phyloP scores from a whole-genome alignment of 169 alveolate genomes.

The Theileria parva region DNA sequence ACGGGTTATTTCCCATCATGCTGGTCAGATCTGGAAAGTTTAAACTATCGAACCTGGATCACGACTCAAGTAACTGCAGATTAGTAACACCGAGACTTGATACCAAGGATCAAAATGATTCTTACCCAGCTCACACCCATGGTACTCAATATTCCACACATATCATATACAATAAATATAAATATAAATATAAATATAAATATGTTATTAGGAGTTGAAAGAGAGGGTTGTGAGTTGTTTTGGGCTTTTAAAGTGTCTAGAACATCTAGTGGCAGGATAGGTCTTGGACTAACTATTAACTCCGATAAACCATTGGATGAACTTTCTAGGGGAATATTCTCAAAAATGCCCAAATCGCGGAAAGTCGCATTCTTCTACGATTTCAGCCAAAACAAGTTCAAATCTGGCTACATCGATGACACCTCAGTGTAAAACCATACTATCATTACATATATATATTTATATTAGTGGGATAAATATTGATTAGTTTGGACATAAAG shows the following conservation, averaged over 20 bases:
- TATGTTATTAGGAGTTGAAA: slow-evolving; percentile 35
- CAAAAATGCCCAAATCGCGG: slow-evolving; percentile 30
- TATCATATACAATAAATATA: neutral
- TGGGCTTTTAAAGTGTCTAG: slow-evolving; percentile 64
- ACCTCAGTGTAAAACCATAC: slow-evolving; percentile 14
- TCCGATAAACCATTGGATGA: slow-evolving; percentile 56
- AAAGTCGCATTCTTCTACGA: slow-evolving; percentile 52
- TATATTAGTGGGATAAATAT: neutral
- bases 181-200: neutral
- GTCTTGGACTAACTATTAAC: slow-evolving; percentile 41
- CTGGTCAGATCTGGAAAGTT: slow-evolving; percentile 44
- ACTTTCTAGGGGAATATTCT: slow-evolving; percentile 28
- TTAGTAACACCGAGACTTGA: slow-evolving; percentile 46
- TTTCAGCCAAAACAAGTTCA: slow-evolving; percentile 44
- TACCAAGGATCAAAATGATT: neutral
- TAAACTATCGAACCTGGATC: slow-evolving; percentile 34
- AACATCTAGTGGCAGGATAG: slow-evolving; percentile 41
- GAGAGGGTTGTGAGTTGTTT: slow-evolving; percentile 42
- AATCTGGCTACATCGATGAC: slow-evolving; percentile 49
- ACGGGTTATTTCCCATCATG: slow-evolving; percentile 57
- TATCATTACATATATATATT: neutral
- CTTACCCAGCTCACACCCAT: slow-evolving; percentile 23
- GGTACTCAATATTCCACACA: neutral
- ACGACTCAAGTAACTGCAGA: slow-evolving; percentile 43
- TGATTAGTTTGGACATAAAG: slow-evolving; percentile 23